Evolutionary conservation across 768 basidiomycete genomes (phyloP).

Genomic region (Mycena sanguinolenta): DNA sequence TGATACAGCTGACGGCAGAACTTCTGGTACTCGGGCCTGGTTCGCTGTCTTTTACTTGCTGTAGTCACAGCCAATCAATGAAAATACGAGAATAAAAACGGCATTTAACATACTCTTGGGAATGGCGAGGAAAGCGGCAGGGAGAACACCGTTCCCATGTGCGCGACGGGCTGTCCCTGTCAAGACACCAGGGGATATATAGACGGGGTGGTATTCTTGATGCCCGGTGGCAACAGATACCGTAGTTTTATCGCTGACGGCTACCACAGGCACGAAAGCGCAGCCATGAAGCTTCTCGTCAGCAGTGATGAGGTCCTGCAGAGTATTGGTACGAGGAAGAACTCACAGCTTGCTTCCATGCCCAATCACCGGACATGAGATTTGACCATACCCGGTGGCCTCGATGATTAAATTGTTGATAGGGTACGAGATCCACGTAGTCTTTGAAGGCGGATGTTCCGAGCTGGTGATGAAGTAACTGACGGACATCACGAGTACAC

Average conservation of each 20-base stretch:
- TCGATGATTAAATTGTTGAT: constrained; percentile 38
- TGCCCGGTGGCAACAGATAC: constrained; percentile 39
- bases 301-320: not conserved
- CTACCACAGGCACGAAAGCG: constrained; percentile 37
- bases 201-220: constrained; percentile 44
- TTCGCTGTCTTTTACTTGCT: constrained; percentile 15
- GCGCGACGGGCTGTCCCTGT: constrained; percentile 12
- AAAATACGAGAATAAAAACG: too few species aligned
- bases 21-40: constrained; percentile 9
- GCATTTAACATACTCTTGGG: constrained; percentile 16
- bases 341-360: constrained; percentile 48
- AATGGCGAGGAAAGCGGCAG: constrained; percentile 13
- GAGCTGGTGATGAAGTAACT: constrained; percentile 12
- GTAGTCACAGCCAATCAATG: too few species aligned
- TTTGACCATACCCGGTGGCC: constrained; percentile 43
- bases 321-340: not conserved
- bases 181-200: constrained; percentile 40
- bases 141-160: constrained; percentile 17
- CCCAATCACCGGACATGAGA: constrained; percentile 55
- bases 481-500: constrained; percentile 1
- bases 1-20: constrained; percentile 36
- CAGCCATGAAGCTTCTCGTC: constrained; percentile 27
- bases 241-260: constrained; percentile 44
- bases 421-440: constrained; percentile 41
- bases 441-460: constrained; percentile 40